Base-by-base conservation (phyloP, 495 filamentous ascomycete species). In the Penicillium mononematosum region DNA sequence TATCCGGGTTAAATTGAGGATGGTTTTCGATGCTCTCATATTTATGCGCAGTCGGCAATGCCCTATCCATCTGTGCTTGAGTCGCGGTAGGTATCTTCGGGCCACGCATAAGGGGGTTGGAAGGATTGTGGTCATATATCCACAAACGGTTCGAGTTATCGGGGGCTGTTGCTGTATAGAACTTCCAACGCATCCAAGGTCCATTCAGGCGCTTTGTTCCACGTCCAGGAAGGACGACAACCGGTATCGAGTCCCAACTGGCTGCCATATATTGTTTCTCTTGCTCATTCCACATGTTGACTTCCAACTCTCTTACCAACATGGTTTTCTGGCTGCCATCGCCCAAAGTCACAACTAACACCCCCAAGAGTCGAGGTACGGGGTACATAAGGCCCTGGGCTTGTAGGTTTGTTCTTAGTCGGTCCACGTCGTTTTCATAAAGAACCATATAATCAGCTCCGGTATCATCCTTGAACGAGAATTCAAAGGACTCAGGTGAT, bases 51-150 rank as follows among this genome's bases (percentile, higher is more conserved):
- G 39, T 41, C 2, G 39, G 39, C n/a, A 17, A 17, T 3, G 39
- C 14, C 16, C 16, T 3, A n/a, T 19, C n/a, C 7, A 20, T 16
- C 19, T 43, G 41, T 24, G 8, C 19, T 17, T 43, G 19, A 9
- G 41, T 43, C 11, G 41, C 41, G 16, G 41, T 43, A 20, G 41
- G 41, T 12, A 43, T 22, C 9, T 9, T 9, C 3, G 19, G 17
- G 0, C 17, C 19, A 3, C 20, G 6, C 9, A 10, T 9, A 10
- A 19, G 17, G 3, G 41, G 41, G 12, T 43, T 19, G 2, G 16
- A 20, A 7, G 45, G 27, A 32, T 48, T 48, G n/a, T 48, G 34
- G 17, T 48, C 45, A 32, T 32, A 48, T 19, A 48, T 1, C 45
- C 45, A 43, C 41, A 43, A 5, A 32, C n/a, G 5, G 9, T 17